A percentile compares a stretch with the other conserved stretches of the same genome.
Conservation (phyloP, 2,329 filamentous ascomycete genomes). For the Metarhizium anisopliae region DNA sequence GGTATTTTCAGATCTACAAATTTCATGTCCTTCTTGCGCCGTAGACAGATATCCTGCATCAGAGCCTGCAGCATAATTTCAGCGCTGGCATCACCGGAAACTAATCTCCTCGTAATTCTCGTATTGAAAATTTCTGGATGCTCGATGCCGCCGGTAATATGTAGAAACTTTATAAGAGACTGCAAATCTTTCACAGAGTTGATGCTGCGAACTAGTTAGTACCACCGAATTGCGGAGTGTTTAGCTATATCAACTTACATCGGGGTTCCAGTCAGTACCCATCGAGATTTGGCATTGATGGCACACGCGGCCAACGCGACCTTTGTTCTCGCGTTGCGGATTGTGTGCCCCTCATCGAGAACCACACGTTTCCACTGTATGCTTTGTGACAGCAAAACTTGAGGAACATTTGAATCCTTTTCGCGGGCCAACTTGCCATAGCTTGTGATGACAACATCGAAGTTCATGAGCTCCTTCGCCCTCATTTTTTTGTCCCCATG, state of each 20-base stretch:
- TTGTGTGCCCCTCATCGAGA: conserved; percentile 75
- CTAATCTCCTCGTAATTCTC: conserved; percentile 52
- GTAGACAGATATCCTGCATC: conserved; percentile 72
- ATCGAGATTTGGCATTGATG: conserved; percentile 62
- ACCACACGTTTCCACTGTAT: conserved; percentile 71
- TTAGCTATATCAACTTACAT: conserved; percentile 41
- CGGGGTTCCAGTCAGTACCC: conserved; percentile 73
- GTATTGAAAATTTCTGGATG: conserved; percentile 65
- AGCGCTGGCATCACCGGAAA: conserved; percentile 44
- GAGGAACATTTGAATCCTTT: conserved; percentile 36
- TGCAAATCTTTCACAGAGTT: conserved; percentile 77
- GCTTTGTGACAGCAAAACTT: conserved; percentile 24
- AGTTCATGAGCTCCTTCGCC: conserved; percentile 48
- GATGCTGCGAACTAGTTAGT: conserved; percentile 37
- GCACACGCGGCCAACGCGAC: conserved; percentile 58
- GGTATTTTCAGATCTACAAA: conserved; percentile 78
- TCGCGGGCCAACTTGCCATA: conserved; percentile 70
- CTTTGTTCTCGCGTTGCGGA: conserved; percentile 70
- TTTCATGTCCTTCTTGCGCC: conserved; percentile 79
- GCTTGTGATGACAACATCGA: conserved; percentile 74
- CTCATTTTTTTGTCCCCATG: conserved; percentile 57
- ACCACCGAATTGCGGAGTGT: background rate
- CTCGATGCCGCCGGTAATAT: conserved; percentile 67
- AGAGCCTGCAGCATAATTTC: conserved; percentile 62
- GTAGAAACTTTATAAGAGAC: conserved; percentile 69